These are phyloP conservation scores for Rhizopogon rudus DNA, from an alignment of 768 basidiomycete genomes.

Conservation along the genomic window DNA sequence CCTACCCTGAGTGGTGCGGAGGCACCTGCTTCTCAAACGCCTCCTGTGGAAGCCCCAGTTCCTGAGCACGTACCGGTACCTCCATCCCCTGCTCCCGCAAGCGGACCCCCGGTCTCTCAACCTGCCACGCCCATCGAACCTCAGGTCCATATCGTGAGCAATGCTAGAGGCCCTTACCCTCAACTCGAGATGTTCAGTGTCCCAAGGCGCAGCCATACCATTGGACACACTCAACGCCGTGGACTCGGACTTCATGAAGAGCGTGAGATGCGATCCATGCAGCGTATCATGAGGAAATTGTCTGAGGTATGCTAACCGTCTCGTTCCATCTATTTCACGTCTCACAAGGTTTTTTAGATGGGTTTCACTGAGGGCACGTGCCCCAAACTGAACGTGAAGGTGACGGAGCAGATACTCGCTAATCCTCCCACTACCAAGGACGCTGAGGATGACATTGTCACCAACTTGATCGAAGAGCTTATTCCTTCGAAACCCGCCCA, in stretches of 20 bases:
- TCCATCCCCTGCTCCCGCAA: slow-evolving; percentile 9
- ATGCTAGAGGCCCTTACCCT: slow-evolving; percentile 55
- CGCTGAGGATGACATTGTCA: slow-evolving; percentile 61
- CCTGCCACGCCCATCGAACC: slow-evolving; percentile 9
- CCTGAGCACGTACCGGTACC: slow-evolving; percentile 3
- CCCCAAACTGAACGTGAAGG: slow-evolving; percentile 45
- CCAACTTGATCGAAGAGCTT: slow-evolving; percentile 55
- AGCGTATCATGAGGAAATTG: slow-evolving; percentile 52
- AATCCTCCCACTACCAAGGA: slow-evolving; percentile 43
- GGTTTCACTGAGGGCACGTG: slow-evolving; percentile 61
- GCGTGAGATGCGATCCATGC: slow-evolving; percentile 34
- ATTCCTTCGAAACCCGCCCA: slow-evolving; percentile 37
- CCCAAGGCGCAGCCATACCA: slow-evolving; percentile 38
- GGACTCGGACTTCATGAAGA: slow-evolving; percentile 11
- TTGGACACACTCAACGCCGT: slow-evolving; percentile 18
- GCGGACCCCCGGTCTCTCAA: slow-evolving; percentile 9
- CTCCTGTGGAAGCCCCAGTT: slow-evolving; percentile 2
- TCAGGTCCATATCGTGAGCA: slow-evolving; percentile 51
- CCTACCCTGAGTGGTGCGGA: background rate
- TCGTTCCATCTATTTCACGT: background rate
- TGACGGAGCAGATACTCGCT: slow-evolving; percentile 45
- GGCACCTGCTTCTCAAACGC: background rate
- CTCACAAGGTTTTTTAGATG: slow-evolving; percentile 44
- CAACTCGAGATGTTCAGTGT: slow-evolving; percentile 59
- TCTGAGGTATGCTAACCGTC: slow-evolving; percentile 48